These are phyloP conservation scores for Pyracantha coccinea DNA, from an alignment of 331 rosid species.

Conservation along the genomic window DNA sequence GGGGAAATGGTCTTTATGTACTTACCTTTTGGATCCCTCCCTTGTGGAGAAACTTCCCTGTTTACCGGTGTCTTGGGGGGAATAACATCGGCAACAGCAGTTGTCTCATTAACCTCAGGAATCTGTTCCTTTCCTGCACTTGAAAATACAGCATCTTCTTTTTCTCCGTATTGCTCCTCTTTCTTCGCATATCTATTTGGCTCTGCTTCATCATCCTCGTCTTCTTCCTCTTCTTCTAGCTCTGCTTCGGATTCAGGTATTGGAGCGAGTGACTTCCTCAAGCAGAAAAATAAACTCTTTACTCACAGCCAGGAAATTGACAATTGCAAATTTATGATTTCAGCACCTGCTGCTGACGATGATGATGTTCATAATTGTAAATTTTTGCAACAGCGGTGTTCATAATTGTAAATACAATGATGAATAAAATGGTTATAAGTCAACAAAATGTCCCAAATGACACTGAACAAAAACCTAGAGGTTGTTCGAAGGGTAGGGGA, in stretches of 20 bases:
- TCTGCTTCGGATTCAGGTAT: conserved; percentile 92
- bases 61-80: conserved; percentile 17
- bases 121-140: conserved; percentile 19
- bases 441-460: background rate
- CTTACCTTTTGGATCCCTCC: conserved; percentile 27
- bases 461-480: background rate
- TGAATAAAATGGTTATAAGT: background rate
- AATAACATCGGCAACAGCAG: conserved; percentile 10
- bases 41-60: conserved; percentile 28
- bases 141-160: conserved; percentile 11
- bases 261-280: conserved; percentile 98
- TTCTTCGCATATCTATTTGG: conserved; percentile 13
- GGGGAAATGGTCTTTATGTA: conserved; percentile 15
- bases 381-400: background rate
- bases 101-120: conserved; percentile 24
- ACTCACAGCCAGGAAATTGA: conserved; percentile 19
- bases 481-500: background rate
- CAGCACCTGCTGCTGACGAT: conserved; percentile 14
- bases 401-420: conserved; percentile 1
- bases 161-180: conserved; percentile 20
- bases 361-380: conserved; percentile 10
- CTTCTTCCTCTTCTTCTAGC: conserved; percentile 64
- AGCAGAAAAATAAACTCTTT: conserved; percentile 44
- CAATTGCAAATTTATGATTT: conserved; percentile 9
- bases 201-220: conserved; percentile 21